A percentile compares a stretch with the other conserved stretches of the same genome.
Conservation (phyloP, 352 stramenopile species). For the Pythium sukuiense region DNA sequence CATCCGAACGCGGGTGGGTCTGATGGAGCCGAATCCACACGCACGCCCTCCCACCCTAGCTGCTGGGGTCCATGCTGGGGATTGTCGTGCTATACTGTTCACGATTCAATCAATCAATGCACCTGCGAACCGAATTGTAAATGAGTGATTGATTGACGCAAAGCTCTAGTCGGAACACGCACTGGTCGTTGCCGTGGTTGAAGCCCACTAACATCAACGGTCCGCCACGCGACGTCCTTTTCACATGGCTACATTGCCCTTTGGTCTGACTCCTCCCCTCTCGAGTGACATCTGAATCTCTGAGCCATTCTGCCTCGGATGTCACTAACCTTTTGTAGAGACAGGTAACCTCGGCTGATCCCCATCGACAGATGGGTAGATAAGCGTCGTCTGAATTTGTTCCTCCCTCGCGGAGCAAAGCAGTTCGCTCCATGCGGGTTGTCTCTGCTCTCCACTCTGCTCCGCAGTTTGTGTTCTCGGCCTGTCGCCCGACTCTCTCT, state of each 20-base stretch:
- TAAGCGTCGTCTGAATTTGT: background rate
- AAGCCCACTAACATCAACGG: background rate
- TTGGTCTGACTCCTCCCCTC: background rate
- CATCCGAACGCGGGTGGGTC: background rate
- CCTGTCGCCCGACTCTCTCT: background rate
- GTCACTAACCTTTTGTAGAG: background rate
- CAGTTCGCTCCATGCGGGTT: background rate
- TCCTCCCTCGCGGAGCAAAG: background rate
- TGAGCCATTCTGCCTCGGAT: background rate
- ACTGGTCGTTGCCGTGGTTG: background rate
- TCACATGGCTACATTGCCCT: constrained; percentile 21
- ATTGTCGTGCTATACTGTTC: background rate
- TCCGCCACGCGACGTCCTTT: background rate
- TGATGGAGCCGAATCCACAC: background rate
- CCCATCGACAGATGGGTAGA: constrained; percentile 4
- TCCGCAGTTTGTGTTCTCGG: background rate
- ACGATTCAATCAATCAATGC: background rate
- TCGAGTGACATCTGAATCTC: background rate
- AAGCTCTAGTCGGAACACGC: background rate
- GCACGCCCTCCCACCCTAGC: background rate
- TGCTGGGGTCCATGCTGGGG: background rate
- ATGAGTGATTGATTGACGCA: background rate
- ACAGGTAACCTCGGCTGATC: background rate
- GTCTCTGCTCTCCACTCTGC: background rate
- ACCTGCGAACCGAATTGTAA: background rate